Evolutionary conservation across 257 asterid species (phyloP), one percentile per base, ranked within the genome.

Genomic region (Fraxinus cuspidata): DNA sequence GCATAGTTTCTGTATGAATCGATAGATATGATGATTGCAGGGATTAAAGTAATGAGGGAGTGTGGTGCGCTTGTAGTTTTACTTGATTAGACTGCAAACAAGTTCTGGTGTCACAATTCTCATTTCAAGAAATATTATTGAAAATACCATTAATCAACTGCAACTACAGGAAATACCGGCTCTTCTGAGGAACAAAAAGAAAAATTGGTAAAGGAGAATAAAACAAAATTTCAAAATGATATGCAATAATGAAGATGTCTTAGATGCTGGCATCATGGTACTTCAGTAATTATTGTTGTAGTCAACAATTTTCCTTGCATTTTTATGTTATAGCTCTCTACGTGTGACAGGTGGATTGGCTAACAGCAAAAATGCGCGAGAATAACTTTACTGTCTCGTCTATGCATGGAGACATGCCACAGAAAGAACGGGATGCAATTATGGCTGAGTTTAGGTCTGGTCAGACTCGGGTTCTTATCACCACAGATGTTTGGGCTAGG

Each of bases 371-470:
- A 91, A 94, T 92, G 98, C 92, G 94, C 3, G 96, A 90, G 74
- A 87, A 85, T 81, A 94, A 94, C 82, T 96, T 96, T 70, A 96
- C 98, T 1, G 97, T 96, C 76, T 96, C 99, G 7, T 89, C 97
- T 16, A 96, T 96, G 98, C 99, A 96, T 25, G 99, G 99, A 56
- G 98, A 96, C 83, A 93, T 96, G 99, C 98, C 99, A 29, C 98
- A 96, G 80, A 93, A 88, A 88, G 98, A 93, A 83, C 87, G 98
- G 19, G 98, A 96, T 84, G 97, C 96, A 69, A 93, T 96, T 66
- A 93, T 93, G 98, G 89, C 69, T 2, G 97, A 96, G 81, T 96
- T 96, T 60, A 89, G 97, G 35, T 82, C 89, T 21, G 97, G 98
- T 65, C 87, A 86, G 74, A 96, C 99, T 74, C 86, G 98, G 58